These are phyloP conservation scores for Paecilomyces niveus DNA, from an alignment of 2,329 filamentous ascomycete species.

Conservation along the genomic window DNA sequence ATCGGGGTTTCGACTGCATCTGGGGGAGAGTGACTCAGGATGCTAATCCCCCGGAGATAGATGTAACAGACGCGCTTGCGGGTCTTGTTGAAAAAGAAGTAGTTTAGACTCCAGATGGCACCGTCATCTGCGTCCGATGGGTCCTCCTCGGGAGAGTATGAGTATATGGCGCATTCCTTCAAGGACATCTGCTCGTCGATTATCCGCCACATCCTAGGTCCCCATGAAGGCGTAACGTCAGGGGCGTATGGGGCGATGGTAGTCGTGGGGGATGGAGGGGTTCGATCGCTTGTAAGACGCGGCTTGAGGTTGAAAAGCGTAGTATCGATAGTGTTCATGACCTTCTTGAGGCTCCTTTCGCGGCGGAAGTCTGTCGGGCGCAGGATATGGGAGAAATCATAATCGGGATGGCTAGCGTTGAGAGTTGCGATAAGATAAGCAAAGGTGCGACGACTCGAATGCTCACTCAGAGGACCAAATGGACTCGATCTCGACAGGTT, in stretches of 20 bases:
- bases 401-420: constrained; percentile 92
- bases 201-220: constrained; percentile 81
- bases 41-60: constrained; percentile 76
- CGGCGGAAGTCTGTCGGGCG: constrained; percentile 84
- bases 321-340: constrained; percentile 82
- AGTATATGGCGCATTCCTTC: constrained; percentile 81
- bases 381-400: constrained; percentile 91
- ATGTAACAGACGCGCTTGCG: constrained; percentile 91
- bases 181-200: constrained; percentile 94
- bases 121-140: constrained; percentile 90
- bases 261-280: constrained; percentile 33
- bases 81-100: constrained; percentile 95
- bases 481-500: constrained; percentile 82
- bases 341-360: constrained; percentile 68
- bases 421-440: constrained; percentile 94
- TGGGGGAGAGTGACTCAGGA: constrained; percentile 62
- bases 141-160: constrained; percentile 81
- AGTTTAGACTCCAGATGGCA: constrained; percentile 90
- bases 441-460: constrained; percentile 83
- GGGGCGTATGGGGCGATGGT: constrained; percentile 42
- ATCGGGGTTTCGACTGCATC: constrained; percentile 36
- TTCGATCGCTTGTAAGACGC: constrained; percentile 37
- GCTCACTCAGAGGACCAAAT: constrained; percentile 83
- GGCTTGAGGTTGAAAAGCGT: constrained; percentile 82
- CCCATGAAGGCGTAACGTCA: constrained; percentile 62